Conservation (phyloP, 306 rosid species). For the Dryas drummondii region DNA sequence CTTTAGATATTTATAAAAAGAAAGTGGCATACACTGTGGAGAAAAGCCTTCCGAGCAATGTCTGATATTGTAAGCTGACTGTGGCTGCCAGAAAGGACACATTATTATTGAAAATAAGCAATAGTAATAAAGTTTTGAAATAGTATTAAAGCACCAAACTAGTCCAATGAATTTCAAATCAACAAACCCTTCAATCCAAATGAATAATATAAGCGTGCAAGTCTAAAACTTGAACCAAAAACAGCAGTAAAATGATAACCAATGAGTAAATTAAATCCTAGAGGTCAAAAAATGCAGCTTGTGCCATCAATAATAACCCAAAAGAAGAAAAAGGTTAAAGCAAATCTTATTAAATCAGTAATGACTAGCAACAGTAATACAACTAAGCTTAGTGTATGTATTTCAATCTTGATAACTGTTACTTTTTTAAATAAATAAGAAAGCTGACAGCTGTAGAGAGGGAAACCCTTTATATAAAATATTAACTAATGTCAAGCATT, state of each 20-base stretch:
- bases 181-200: background rate
- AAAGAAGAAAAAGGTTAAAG: background rate
- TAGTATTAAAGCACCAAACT: conserved; percentile 12
- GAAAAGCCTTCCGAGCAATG: conserved; percentile 98
- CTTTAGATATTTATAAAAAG: background rate
- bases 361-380: background rate
- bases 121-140: conserved; percentile 14
- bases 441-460: background rate
- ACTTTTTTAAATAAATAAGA: background rate
- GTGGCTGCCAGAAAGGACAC: conserved; percentile 51
- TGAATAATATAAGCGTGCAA: background rate
- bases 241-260: background rate
- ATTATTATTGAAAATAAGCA: conserved; percentile 25
- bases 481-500: background rate
- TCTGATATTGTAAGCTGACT: conserved; percentile 84
- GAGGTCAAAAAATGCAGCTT: background rate
- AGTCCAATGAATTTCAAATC: background rate
- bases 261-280: background rate
- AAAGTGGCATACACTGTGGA: conserved; percentile 74
- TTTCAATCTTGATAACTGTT: background rate
- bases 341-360: background rate
- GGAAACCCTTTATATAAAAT: background rate
- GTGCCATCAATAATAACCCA: conserved; percentile 3
- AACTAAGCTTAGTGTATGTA: background rate
- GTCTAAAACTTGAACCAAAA: background rate